Conservation (phyloP, 495 filamentous ascomycete genomes). For the Neurospora sp. region DNA sequence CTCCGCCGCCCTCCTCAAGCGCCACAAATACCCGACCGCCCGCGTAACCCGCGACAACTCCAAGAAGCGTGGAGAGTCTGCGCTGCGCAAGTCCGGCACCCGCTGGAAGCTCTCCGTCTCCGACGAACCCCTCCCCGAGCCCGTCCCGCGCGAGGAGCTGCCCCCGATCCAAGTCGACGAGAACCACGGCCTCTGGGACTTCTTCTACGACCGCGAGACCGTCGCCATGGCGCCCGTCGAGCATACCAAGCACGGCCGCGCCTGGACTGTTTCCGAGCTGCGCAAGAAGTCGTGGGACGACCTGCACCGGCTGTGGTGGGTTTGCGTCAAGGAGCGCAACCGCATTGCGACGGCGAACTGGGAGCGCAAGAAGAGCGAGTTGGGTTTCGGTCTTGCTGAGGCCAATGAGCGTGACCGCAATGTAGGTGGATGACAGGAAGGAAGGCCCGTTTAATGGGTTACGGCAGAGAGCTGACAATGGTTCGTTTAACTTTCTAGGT, state of each 20-base stretch:
- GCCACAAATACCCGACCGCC: slow-evolving; percentile 23
- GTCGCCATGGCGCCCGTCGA: slow-evolving; percentile 59
- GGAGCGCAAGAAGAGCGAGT: slow-evolving; percentile 53
- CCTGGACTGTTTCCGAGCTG: slow-evolving; percentile 83
- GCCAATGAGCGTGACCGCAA: slow-evolving; percentile 43
- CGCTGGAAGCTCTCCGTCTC: slow-evolving; percentile 57
- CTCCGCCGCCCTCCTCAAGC: slow-evolving; percentile 23
- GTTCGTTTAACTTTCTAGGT: slow-evolving; percentile 38
- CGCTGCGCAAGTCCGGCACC: slow-evolving; percentile 66
- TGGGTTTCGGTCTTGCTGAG: slow-evolving; percentile 62
- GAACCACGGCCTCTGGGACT: slow-evolving; percentile 87
- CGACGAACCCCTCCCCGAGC: slow-evolving; percentile 63
- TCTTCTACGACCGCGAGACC: slow-evolving; percentile 62
- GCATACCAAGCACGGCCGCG: slow-evolving; percentile 58
- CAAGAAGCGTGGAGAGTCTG: slow-evolving; percentile 67
- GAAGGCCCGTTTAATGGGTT: background rate
- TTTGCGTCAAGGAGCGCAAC: slow-evolving; percentile 88
- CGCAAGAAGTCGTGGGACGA: slow-evolving; percentile 87
- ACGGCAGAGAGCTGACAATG: background rate
- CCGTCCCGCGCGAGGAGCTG: slow-evolving; percentile 56
- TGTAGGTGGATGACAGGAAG: slow-evolving; percentile 38
- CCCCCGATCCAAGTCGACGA: slow-evolving; percentile 47
- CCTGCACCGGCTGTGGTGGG: slow-evolving; percentile 87
- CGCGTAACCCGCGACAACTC: slow-evolving; percentile 50
- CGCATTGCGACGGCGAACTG: slow-evolving; percentile 65